Conservation (phyloP, 1,139 yeast genomes). For the Lipomyces yarrowii region DNA sequence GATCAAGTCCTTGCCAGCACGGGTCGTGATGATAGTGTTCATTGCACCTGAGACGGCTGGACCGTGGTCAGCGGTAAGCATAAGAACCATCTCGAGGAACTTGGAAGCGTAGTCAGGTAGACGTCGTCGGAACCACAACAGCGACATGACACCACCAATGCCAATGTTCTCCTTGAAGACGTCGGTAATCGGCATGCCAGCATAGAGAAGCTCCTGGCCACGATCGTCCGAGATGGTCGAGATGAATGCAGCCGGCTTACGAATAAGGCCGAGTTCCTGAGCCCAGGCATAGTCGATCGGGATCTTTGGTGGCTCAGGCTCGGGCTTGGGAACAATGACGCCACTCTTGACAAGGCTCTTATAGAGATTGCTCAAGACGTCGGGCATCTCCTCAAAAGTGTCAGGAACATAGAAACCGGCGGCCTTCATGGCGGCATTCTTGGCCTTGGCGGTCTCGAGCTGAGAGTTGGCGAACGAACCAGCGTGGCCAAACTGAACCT, state of each 20-base stretch:
- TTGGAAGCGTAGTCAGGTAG: constrained; percentile 50
- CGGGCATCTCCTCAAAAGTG: constrained; percentile 52
- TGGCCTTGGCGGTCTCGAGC: constrained; percentile 50
- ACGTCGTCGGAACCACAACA: constrained; percentile 52
- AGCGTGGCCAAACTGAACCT: constrained; percentile 54
- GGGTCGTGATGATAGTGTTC: constrained; percentile 53
- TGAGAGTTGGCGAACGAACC: constrained; percentile 53
- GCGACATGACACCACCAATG: constrained; percentile 53
- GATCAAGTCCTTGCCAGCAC: constrained; percentile 53
- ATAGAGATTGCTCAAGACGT: constrained; percentile 45
- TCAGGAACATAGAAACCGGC: constrained; percentile 52
- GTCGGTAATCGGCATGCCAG: constrained; percentile 52
- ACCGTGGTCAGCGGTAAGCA: constrained; percentile 54
- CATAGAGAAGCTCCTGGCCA: constrained; percentile 51
- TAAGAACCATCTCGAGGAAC: constrained; percentile 52
- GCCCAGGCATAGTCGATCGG: constrained; percentile 55
- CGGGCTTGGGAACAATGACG: constrained; percentile 45
- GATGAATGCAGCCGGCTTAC: constrained; percentile 53
- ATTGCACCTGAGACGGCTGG: constrained; percentile 54
- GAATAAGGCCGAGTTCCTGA: constrained; percentile 51
- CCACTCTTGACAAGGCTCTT: constrained; percentile 45
- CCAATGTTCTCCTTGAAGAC: constrained; percentile 53
- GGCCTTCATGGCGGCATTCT: constrained; percentile 51
- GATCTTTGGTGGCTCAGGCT: constrained; percentile 52
- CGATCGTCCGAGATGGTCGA: constrained; percentile 53